Evolutionary conservation across 1,284 basidiomycete genomes (phyloP), one percentile per base, ranked within the genome.

Genomic region (Wolfiporia cocos): DNA sequence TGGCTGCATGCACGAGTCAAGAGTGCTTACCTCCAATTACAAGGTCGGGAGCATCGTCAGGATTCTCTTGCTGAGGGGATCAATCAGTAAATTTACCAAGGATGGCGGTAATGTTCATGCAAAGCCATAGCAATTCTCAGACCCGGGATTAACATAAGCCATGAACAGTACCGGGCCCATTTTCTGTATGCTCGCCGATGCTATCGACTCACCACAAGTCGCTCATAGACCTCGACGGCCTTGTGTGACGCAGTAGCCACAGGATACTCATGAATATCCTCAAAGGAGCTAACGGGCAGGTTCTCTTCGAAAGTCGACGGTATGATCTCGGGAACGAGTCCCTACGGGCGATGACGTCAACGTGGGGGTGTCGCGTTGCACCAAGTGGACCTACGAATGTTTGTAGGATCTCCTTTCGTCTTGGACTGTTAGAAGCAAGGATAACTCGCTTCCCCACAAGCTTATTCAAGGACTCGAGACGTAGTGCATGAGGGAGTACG

Each of bases 171-270:
- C n/a, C n/a, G n/a, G n/a, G n/a, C n/a, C n/a, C n/a, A n/a, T n/a
- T n/a, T n/a, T n/a, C n/a, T n/a, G n/a, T n/a, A n/a, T n/a, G n/a
- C n/a, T n/a, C 26, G 26, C 26, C 9, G 26, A 28, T 28, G 14
- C 7, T 28, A 18, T 11, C 14, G 5, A 70, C 82, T 51, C 53
- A 85, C 81, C 42, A 95, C 84, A 19, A 96, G 67, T 24, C 84
- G 73, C 61, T 90, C 81, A 56, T 96, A 96, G n/a, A 95, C 92
- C 56, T 95, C 89, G 6, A 92, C 77, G 0, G 87, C 93, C 70
- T 97, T 98, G 51, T 94, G 86, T 2, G 81, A 82, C 2, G 92
- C 92, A 0, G 93, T 98, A 6, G 93, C 83, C 4, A 96, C 89
- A 0, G 94, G 91, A 60, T 99, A 98, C 59, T 96, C 92, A 46